These are phyloP conservation scores for Ustilaginoidea virens DNA, from an alignment of 2,329 filamentous ascomycete genomes.

Conservation along the genomic window DNA sequence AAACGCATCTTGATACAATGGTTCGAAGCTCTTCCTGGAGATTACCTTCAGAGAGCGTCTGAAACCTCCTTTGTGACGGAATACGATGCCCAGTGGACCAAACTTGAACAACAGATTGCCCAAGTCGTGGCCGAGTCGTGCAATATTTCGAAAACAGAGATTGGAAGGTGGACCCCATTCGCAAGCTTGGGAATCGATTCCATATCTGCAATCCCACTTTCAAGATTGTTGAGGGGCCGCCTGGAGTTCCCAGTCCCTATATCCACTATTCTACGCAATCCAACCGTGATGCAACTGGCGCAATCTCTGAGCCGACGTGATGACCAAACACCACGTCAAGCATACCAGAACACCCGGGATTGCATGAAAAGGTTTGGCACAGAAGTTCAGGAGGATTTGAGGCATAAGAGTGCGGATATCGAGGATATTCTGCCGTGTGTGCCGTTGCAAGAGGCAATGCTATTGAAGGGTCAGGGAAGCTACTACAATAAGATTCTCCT, in stretches of 20 bases:
- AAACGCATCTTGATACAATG: constrained; percentile 31
- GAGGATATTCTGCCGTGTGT: constrained; percentile 62
- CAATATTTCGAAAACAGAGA: constrained; percentile 22
- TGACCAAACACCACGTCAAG: not conserved
- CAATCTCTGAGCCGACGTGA: constrained; percentile 9
- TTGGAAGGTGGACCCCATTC: constrained; percentile 56
- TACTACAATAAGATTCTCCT: constrained; percentile 66
- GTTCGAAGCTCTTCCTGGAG: constrained; percentile 29
- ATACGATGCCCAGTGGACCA: constrained; percentile 29
- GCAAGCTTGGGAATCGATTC: constrained; percentile 72
- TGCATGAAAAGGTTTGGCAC: constrained; percentile 11
- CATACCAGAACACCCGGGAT: constrained; percentile 2
- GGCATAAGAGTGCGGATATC: constrained; percentile 19
- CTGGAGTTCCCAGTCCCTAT: constrained; percentile 41
- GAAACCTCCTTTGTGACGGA: constrained; percentile 12
- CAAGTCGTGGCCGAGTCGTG: constrained; percentile 36
- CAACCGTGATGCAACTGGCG: constrained; percentile 48
- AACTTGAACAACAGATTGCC: constrained; percentile 40
- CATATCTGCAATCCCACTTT: constrained; percentile 60
- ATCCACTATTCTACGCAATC: constrained; percentile 52
- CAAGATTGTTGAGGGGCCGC: constrained; percentile 35
- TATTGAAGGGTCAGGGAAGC: constrained; percentile 35
- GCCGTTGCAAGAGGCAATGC: constrained; percentile 77
- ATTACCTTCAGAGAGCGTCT: constrained; percentile 25
- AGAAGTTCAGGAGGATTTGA: constrained; percentile 1